Base-by-base conservation (phyloP, 2,329 filamentous ascomycete genomes). In the Fusarium kyushuense region DNA sequence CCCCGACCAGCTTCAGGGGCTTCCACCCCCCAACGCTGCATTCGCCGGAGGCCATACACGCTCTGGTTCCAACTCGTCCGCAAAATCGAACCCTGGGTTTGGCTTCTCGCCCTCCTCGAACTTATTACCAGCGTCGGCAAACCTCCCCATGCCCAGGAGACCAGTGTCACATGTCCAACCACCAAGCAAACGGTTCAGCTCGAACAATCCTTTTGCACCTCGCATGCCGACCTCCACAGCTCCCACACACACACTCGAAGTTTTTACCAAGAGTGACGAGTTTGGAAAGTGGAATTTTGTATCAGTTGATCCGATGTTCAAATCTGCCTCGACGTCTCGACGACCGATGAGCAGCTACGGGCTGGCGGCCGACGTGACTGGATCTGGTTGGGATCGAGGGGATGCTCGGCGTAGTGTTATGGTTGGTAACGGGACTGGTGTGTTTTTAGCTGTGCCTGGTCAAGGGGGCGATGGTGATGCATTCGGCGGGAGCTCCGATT, bases 1-100 rank as follows among this genome's bases (percentile, higher is more conserved):
- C 76, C 90, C 94, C 3, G 93, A 97, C 70, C 86, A 90, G 13
- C 87, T 97, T 8, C 85, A 94, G 42, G 84, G 83, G 16, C 84
- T 95, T 9, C 90, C 92, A 4, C 91, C 91, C 2, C 91, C 92
- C 1, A 83, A 75, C 45, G 75, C 76, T 16, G 70, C 73, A 41
- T 77, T 78, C 46, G 71, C 73, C 8, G 74, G 60, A 38, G 72
- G 72, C 2, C 74, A 78, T 30, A 59, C 66, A 30, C 73, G 76
- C 38, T 79, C 77, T 55, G 77, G 75, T 52, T 79, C 80, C 27
- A 76, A 70, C 53, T 64, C 70, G 6, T 77, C 76, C 2, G 67
- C 56, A 29, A 70, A 66, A 17, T 71, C 73, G 10, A 70, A 63
- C 8, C 69, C 73, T 8, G 65, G 58, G 3, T 72, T 75, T 46